Evolutionary conservation across 805 yeast genomes (phyloP), one percentile per base, ranked within the genome.

Genomic region (Saccharomyces paradoxus): DNA sequence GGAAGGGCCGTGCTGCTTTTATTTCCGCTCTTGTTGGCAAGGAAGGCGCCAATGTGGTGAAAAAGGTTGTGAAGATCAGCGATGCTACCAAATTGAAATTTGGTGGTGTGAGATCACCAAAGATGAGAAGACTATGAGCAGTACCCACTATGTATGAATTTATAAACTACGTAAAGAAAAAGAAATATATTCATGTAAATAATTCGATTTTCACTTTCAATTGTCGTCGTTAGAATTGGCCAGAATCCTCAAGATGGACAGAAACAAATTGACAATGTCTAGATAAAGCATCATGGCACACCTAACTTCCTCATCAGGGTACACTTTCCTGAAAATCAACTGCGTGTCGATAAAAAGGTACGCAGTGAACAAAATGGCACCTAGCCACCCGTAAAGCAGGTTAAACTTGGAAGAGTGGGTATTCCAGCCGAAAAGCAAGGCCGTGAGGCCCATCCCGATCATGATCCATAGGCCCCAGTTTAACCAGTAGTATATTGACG

Each of bases 41-140:
- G 67, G 98, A 92, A 75, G 97, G 97, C 52, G 72, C 77, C 46
- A 71, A 75, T 31, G 75, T 94, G 44, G 80, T 89, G 66, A 77
- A 79, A n/a, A 76, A 80, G 53, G 79, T 94, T 41, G 78, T 80
- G 32, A 81, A 90, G 63, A 74, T 92, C 31, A 79, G 86, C 50
- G 98, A 92, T 65, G 77, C 79, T 60, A 89, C 99, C 5, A 81
- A 81, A 55, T 78, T 92, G 75, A 86, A 87, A 71, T 89, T 89
- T 65, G 99, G 99, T 77, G 98, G 98, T 77, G 85, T 81, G 49
- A 82, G 94, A 64, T 78, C 96, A 22, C 95, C 92, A 72, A 82
- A 84, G 69, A 77, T 77, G 55, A 86, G 97, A 76, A 84, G 95
- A 74, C 75, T 86, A 65, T 83, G 74, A 69, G 49, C 17, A 17